phyloP scores from a whole-genome alignment of 2,329 filamentous ascomycete species.

The Exophiala dermatitidis region DNA sequence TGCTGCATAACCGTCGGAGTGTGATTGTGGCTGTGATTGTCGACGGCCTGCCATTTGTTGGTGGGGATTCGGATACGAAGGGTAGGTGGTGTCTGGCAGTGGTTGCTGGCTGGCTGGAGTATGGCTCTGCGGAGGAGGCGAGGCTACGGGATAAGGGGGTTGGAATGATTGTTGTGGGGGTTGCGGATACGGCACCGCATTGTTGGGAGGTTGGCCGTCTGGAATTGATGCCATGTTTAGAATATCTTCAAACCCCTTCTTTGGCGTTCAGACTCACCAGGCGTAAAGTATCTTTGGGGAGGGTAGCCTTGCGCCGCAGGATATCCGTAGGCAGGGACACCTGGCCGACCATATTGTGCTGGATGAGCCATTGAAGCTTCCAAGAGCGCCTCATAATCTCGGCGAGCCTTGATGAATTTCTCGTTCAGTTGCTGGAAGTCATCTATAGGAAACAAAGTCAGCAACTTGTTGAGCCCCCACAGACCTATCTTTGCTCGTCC shows the following conservation, averaged over 20 bases:
- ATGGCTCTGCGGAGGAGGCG: conserved; percentile 46
- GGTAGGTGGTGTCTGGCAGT: conserved; percentile 28
- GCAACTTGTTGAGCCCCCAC: conserved; percentile 11
- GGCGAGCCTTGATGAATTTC: conserved; percentile 97
- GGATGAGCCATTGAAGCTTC: conserved; percentile 95
- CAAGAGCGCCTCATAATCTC: conserved; percentile 92
- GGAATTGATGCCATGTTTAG: conserved; percentile 7
- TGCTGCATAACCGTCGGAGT: conserved; percentile 47
- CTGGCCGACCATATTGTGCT: conserved; percentile 49
- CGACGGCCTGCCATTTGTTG: conserved; percentile 12
- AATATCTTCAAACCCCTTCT: conserved; percentile 3
- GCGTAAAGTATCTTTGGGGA: conserved; percentile 62
- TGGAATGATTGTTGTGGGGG: conserved; percentile 28
- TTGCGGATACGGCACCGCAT: conserved; percentile 22
- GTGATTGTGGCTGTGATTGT: conserved; percentile 20
- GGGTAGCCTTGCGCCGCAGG: conserved; percentile 30
- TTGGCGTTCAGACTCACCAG: conserved; percentile 38
- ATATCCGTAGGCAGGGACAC: conserved; percentile 35
- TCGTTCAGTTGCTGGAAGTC: conserved; percentile 98
- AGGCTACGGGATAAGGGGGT: conserved; percentile 35
- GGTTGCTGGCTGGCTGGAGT: conserved; percentile 35
- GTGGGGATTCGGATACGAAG: conserved; percentile 41
- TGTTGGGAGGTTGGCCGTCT: conserved; percentile 30
- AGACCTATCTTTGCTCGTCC: conserved; percentile 13
- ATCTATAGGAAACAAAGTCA: conserved; percentile 49